These are phyloP conservation scores for Fomitopsis palustris DNA, from an alignment of 1,284 basidiomycete species.

Conservation along the genomic window DNA sequence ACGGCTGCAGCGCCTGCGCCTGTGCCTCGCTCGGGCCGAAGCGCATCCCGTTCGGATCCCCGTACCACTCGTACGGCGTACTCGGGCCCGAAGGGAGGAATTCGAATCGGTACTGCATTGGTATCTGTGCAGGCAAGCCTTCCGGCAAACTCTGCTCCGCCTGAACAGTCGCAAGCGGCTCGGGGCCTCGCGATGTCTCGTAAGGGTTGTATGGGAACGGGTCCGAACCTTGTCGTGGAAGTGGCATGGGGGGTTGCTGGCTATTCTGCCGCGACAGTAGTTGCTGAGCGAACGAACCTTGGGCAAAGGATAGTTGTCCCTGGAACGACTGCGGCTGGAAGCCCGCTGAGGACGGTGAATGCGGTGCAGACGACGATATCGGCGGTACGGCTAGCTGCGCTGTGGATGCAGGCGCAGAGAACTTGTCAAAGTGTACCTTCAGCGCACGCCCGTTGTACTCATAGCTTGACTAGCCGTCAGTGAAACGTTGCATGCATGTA, in stretches of 20 bases:
- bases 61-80: constrained; percentile 39
- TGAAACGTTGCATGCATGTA: not conserved
- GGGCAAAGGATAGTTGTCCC: constrained; percentile 7
- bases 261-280: constrained; percentile 11
- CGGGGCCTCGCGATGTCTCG: not conserved
- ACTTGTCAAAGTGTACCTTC: constrained; percentile 88
- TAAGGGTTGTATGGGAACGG: constrained; percentile 2
- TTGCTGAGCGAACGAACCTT: constrained; percentile 19
- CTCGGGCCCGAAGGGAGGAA: constrained; percentile 35
- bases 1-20: constrained; percentile 5
- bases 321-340: constrained; percentile 9
- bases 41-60: constrained; percentile 6
- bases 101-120: constrained; percentile 31
- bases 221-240: constrained; percentile 2
- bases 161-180: not conserved
- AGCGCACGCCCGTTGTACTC: constrained; percentile 83
- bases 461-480: constrained; percentile 45
- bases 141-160: not conserved
- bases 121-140: constrained; percentile 26
- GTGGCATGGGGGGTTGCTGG: constrained; percentile 2
- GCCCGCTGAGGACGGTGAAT: constrained; percentile 16
- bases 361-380: constrained; percentile 22
- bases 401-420: constrained; percentile 37
- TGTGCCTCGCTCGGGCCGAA: constrained; percentile 1
- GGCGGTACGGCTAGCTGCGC: constrained; percentile 26